A percentile compares a stretch with the other conserved stretches of the same genome.
Evolutionary conservation across 2,329 filamentous ascomycete species (phyloP).

Genomic region (Fusarium begoniae): DNA sequence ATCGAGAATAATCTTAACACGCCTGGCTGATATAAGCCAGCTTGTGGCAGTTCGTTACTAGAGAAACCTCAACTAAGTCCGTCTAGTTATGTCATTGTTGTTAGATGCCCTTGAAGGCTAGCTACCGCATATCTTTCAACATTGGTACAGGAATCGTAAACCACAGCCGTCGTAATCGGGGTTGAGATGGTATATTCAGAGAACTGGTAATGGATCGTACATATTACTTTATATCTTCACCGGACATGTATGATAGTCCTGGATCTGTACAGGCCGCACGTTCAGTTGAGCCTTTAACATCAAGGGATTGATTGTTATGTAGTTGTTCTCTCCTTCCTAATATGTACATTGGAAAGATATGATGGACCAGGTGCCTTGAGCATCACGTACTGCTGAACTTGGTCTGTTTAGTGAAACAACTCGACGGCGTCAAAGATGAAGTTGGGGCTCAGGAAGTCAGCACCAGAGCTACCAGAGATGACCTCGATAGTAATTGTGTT

Average conservation of each 20-base stretch:
- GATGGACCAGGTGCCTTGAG: background rate
- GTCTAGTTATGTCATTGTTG: background rate
- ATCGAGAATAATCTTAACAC: conserved; percentile 7
- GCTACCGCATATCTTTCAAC: background rate
- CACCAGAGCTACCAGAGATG: conserved; percentile 66
- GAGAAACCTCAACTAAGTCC: background rate
- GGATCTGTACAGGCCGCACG: too few relatives aligned
- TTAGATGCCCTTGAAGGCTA: background rate
- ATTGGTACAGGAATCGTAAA: background rate
- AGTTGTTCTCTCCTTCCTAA: conserved; percentile 6
- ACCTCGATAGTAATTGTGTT: conserved; percentile 72
- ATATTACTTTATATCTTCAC: background rate
- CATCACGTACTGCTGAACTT: background rate
- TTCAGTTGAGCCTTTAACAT: background rate
- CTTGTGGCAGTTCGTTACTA: background rate
- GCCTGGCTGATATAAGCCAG: conserved; percentile 41
- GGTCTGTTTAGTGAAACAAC: conserved; percentile 33
- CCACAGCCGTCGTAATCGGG: background rate
- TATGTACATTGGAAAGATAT: conserved; percentile 35
- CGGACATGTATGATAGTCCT: background rate
- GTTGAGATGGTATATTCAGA: background rate
- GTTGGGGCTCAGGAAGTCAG: conserved; percentile 66
- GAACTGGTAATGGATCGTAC: too few relatives aligned
- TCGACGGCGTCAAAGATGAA: conserved; percentile 48
- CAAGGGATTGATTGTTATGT: background rate